Base-by-base conservation (phyloP, 192 early-diverging fungal genomes). In the Backusella morwellensis region DNA sequence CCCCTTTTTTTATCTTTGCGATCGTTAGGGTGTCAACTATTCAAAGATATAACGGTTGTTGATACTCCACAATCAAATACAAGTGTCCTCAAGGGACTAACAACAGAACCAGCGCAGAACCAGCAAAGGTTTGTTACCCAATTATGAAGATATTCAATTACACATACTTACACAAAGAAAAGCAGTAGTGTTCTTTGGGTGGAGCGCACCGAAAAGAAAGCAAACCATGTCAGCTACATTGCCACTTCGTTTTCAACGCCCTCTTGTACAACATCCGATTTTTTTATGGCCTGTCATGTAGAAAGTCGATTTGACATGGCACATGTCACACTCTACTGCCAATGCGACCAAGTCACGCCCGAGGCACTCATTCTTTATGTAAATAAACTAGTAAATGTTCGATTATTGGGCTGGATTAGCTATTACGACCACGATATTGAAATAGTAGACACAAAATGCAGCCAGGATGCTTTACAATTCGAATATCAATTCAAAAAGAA, bases 231-330 rank as follows among this genome's bases (percentile, higher is more conserved):
- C 21, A 35, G 19, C n/a, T 70, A 70, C 35, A 26, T 70, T 21
- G 67, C 35, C 4, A 68, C 23, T 15, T 68, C 67, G 7, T 68
- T 68, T 34, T 68, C 67, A 17, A 68, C 34, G 0, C 29, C 35
- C 7, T 35, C 29, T n/a, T 36, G 35, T 36, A 36, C 29, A 68
- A 68, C 67, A 34, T 12, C 12, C 17, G 19, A 68, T 6, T 68
- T n/a, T 36, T 68, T 68, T 36, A 35, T 68, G 29, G 35, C 34
- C 19, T 68, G 67, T 19, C 9, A 68, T n/a, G 35, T 68, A 19
- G 34, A 68, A 19, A 34, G 67, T 8, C 26, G 35, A 68, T 68
- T 68, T 68, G 67, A 68, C 67, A 68, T 68, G 67, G 67, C 67
- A 34, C 29, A 34, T 36, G 67, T 68, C 11, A 68, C 67, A 68